Conservation (phyloP, 805 yeast genomes). For the Wickerhamiella azymoides region DNA sequence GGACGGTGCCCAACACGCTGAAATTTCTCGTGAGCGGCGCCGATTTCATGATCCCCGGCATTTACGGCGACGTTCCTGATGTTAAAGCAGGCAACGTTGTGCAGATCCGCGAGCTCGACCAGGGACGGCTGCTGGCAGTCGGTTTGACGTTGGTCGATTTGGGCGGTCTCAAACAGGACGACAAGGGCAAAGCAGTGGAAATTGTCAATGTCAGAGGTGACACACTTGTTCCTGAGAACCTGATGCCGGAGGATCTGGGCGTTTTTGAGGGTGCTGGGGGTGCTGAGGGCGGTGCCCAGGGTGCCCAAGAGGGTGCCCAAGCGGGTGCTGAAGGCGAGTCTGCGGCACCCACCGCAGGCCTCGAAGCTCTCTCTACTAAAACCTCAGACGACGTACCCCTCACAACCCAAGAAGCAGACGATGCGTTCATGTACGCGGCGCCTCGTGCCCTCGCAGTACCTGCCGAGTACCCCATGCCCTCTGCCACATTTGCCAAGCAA, state of each 20-base stretch:
- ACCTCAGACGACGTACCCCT: conserved; percentile 7
- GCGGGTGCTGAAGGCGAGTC: conserved; percentile 5
- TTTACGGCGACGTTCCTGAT: conserved; percentile 42
- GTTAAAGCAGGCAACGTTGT: conserved; percentile 46
- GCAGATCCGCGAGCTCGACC: conserved; percentile 47
- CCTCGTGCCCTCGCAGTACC: conserved; percentile 46
- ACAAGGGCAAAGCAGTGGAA: conserved; percentile 66
- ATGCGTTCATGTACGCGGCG: conserved; percentile 57
- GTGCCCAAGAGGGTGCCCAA: conserved; percentile 11
- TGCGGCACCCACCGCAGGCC: neutral
- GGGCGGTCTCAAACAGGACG: conserved; percentile 36
- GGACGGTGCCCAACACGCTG: conserved; percentile 63
- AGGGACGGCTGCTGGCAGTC: conserved; percentile 18
- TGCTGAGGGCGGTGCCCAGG: conserved; percentile 9
- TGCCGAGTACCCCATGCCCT: conserved; percentile 41
- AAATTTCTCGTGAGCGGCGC: conserved; percentile 67
- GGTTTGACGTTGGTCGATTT: conserved; percentile 28
- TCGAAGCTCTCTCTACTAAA: neutral
- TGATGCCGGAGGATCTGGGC: conserved; percentile 29
- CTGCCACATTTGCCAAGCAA: conserved; percentile 53
- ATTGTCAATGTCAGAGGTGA: conserved; percentile 59
- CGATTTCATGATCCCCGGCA: conserved; percentile 32
- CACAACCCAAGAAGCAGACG: conserved; percentile 27
- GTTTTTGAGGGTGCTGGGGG: conserved; percentile 9
- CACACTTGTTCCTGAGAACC: conserved; percentile 40